Base-by-base conservation (phyloP, 2,329 filamentous ascomycete species). In the Sporothrix pallida region DNA sequence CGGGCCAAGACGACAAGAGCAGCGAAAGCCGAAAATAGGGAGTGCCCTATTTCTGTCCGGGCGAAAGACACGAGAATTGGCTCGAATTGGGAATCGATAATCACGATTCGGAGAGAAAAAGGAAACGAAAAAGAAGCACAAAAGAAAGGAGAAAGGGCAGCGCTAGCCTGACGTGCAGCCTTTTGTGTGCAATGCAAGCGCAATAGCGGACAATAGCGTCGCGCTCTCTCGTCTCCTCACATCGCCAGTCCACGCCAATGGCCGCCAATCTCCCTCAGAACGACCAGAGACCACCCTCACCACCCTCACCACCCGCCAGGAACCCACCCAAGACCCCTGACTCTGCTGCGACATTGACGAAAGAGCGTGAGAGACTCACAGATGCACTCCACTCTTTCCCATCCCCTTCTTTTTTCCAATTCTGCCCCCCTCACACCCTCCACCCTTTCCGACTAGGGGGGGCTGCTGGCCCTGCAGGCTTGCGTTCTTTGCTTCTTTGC, bases 101-200 rank as follows among this genome's bases (percentile, higher is more conserved):
- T 37, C 31, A 37, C 4, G 20, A 23, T 23, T 48, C 46, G 46
- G n/a, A 67, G 9, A 17, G 1, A 13, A 17, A 23, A 67, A 20
- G 17, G 58, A 42, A 42, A 31, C 26, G 58, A 31, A 44, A 13
- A 23, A 48, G 23, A 50, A 23, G 52, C 44, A 44, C n/a, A n/a
- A 62, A 46, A 12, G 15, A 17, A 23, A 52, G n/a, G n/a, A 69
- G 23, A 60, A 62, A 52, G 54, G 48, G 20, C 20, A 68, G 31
- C 68, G 50, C 68, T 70, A 56, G 48, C 62, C n/a, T 48, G 68
- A 46, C 52, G 68, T 70, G 52, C 69, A 60, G 69, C 31, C 5
- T 37, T 37, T 37, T 37, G 31, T 37, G 31, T 37, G 31, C 31
- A 37, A 37, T 37, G 7, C 31, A 37, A 37, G 31, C 31, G 2